phyloP scores from a whole-genome alignment of 441 rosid species.

The Eutrema salsugineum region DNA sequence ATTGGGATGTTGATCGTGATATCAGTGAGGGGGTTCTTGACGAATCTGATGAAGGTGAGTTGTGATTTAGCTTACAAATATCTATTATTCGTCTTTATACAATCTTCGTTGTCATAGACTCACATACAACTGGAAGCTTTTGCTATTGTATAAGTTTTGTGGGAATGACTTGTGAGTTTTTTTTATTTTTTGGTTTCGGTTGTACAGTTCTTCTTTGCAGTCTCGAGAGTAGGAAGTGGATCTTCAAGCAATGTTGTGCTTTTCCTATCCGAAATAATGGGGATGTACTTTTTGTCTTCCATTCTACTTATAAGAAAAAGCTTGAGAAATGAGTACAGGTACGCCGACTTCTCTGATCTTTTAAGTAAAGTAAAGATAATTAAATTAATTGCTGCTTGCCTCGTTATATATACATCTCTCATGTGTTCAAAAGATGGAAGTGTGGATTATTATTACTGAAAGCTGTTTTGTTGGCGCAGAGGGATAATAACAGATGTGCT shows the following conservation, averaged over 20 bases:
- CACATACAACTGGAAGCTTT: background rate
- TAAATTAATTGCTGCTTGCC: background rate
- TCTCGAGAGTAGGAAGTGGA: slow-evolving; percentile 98
- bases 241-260: slow-evolving; percentile 99
- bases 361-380: background rate
- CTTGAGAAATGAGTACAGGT: slow-evolving; percentile 94
- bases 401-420: background rate
- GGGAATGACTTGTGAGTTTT: slow-evolving; percentile 30
- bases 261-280: slow-evolving; percentile 97
- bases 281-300: slow-evolving; percentile 97
- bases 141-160: background rate
- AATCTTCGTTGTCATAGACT: background rate
- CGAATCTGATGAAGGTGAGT: slow-evolving; percentile 95
- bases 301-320: slow-evolving; percentile 98
- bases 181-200: background rate
- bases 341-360: background rate
- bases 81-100: background rate
- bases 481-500: slow-evolving; percentile 89
- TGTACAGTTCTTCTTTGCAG: slow-evolving; percentile 97
- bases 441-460: background rate
- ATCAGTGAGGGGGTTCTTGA: slow-evolving; percentile 93
- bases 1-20: slow-evolving; percentile 92
- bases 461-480: slow-evolving; percentile 48
- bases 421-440: background rate
- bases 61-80: background rate